Conservation (phyloP, 306 rosid genomes). For the Quercus agrifolia region DNA sequence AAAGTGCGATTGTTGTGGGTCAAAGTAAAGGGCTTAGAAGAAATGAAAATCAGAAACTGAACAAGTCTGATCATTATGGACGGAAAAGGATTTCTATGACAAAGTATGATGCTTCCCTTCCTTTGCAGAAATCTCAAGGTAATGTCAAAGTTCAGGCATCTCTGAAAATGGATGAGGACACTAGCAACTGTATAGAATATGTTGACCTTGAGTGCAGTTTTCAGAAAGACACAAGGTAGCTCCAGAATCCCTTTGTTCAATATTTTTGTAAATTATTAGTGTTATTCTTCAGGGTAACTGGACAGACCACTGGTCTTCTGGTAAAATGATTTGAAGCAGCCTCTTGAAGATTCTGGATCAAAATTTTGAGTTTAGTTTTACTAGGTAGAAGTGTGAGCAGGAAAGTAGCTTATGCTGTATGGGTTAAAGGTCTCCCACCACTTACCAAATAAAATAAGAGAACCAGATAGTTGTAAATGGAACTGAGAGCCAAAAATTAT, state of each 20-base stretch:
- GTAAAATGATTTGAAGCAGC: background rate
- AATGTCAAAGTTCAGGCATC: constrained; percentile 32
- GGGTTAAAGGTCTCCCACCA: background rate
- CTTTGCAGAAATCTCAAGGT: constrained; percentile 35
- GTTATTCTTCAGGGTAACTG: constrained; percentile 19
- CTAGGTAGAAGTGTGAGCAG: background rate
- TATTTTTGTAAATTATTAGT: constrained; percentile 10
- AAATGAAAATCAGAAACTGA: constrained; percentile 41
- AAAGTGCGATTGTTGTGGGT: constrained; percentile 20
- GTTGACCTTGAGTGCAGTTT: constrained; percentile 41
- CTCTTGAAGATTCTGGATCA: background rate
- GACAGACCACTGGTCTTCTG: constrained; percentile 1
- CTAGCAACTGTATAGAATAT: constrained; percentile 28
- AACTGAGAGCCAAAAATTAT: background rate
- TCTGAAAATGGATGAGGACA: constrained; percentile 25
- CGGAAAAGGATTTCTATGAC: constrained; percentile 29
- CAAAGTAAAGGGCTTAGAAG: constrained; percentile 27
- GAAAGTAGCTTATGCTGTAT: background rate
- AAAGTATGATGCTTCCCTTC: constrained; percentile 28
- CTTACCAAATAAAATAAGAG: background rate
- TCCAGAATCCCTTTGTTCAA: background rate
- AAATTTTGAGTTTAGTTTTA: background rate
- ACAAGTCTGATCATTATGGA: constrained; percentile 28
- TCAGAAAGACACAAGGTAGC: constrained; percentile 55
- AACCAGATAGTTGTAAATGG: background rate